A percentile compares a stretch with the other conserved stretches of the same genome.
These are phyloP conservation scores for Cercospora sp. DNA, from an alignment of 2,329 filamentous ascomycete species.

Conservation along the genomic window DNA sequence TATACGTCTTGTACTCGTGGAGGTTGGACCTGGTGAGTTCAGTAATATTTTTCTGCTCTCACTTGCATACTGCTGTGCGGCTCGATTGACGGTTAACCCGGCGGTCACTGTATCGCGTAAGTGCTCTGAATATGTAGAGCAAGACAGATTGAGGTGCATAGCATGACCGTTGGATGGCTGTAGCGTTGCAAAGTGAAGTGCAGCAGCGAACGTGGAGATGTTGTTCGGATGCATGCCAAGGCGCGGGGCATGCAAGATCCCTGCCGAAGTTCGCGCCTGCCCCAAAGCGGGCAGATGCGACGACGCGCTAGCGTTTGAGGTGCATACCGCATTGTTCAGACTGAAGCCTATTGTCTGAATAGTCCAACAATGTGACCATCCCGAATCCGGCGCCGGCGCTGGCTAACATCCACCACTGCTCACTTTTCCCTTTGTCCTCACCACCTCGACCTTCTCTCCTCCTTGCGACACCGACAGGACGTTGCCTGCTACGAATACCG, in stretches of 20 bases:
- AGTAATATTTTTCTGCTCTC: background rate
- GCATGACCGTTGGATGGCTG: background rate
- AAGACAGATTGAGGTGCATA: background rate
- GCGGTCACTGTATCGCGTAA: background rate
- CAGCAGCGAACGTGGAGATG: background rate
- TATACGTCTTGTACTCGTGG: background rate
- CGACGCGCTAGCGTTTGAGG: conserved; percentile 5
- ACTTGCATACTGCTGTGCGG: background rate
- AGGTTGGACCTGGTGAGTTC: too few relatives aligned
- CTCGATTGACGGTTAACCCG: background rate
- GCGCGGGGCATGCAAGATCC: background rate
- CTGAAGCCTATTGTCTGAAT: conserved; percentile 4
- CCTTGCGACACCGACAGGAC: background rate
- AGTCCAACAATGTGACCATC: conserved; percentile 2
- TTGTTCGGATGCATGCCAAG: background rate
- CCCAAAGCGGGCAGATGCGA: background rate
- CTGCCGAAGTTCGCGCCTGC: background rate
- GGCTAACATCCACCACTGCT: conserved; percentile 1
- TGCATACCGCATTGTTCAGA: conserved; percentile 3
- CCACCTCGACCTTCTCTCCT: background rate
- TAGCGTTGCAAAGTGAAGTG: background rate
- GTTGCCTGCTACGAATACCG: background rate
- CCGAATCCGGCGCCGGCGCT: conserved; percentile 11
- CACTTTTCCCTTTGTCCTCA: conserved; percentile 9
- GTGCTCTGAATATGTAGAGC: background rate